Evolutionary conservation across 2,329 filamentous ascomycete species (phyloP), one percentile per base, ranked within the genome.

Genomic region (Trichoderma koningii): DNA sequence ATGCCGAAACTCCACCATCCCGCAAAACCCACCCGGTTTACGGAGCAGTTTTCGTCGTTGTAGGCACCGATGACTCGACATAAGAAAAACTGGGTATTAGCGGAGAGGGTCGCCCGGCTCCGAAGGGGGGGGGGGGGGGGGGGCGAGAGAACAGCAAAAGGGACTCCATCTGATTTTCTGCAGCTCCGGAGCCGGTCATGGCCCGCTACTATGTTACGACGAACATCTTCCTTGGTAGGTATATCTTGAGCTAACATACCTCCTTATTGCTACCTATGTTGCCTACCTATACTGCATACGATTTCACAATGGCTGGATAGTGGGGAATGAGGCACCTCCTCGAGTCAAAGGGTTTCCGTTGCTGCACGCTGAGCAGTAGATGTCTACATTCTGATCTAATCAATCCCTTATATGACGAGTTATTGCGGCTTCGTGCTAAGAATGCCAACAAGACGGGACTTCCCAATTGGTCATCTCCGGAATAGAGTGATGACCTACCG

Each of bases 141-240:
- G 21, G 21, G 21, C 21, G 21, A 23, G 21, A 23, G 21, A 23
- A 23, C 21, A 23, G 21, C 21, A 23, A 23, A 23, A 30, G 6
- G 28, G 28, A 30, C 23, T 6, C 17, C 34, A 30, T 19, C 9
- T 48, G 51, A 28, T 38, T 38, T 12, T 38, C 9, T 38, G 9
- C 34, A 12, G n/a, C 34, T 61, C 68, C 69, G 72, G 69, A 59
- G 63, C 67, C 69, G 70, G 71, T 66, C 66, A 38, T n/a, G 21
- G 70, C 28, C 28, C 28, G 28, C 28, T 23, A 23, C 28, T 23
- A 23, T 23, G 21, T 23, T 23, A 23, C 3, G 21, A 23, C 21
- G 21, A 23, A 23, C 21, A 23, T 23, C 21, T 2, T 2, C 21
- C 21, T 23, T 23, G 21, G 3, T 23, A 23, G 3, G 21, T 23